Evolutionary conservation across 106 monocot genomes (phyloP).

Genomic region (Platanthera guangdongensis): DNA sequence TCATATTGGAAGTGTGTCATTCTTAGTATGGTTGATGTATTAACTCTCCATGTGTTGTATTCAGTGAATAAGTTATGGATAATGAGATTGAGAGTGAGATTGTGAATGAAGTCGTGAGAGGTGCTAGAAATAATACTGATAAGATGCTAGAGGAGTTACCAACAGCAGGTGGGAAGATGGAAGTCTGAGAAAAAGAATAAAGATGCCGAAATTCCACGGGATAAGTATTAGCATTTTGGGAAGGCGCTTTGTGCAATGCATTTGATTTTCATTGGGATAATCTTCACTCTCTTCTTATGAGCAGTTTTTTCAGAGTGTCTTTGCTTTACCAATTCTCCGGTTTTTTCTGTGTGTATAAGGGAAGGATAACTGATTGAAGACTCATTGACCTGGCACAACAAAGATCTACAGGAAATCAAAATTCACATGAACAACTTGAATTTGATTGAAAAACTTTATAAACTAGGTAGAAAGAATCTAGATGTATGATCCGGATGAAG

Average conservation of each 20-base stretch:
- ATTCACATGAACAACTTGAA: neutral
- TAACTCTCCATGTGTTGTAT: neutral
- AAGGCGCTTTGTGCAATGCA: constrained; percentile 31
- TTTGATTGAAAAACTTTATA: neutral
- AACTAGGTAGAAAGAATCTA: too few species aligned
- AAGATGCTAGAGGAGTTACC: too few species aligned
- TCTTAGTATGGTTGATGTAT: neutral
- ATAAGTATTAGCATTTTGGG: constrained; percentile 26
- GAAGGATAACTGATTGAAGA: too few species aligned
- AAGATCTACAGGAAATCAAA: constrained; percentile 42
- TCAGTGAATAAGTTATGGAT: too few species aligned
- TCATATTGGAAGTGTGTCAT: constrained; percentile 1
- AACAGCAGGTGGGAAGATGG: too few species aligned
- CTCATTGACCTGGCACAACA: constrained; percentile 43
- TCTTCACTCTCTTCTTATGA: constrained; percentile 49
- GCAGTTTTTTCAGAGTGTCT: constrained; percentile 32
- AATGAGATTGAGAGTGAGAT: too few species aligned
- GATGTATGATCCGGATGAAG: too few species aligned
- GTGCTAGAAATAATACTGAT: too few species aligned
- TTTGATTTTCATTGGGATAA: constrained; percentile 15
- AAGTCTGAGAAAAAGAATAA: too few species aligned
- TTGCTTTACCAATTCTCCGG: constrained; percentile 13
- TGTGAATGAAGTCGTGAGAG: too few species aligned
- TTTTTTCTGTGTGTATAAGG: constrained; percentile 9
- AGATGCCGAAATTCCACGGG: neutral